Percentiles rank a stretch among this genome's conserved stretches.
phyloP scores from a whole-genome alignment of 176 grass and related monocot genomes.

The Musa troglodytarum region DNA sequence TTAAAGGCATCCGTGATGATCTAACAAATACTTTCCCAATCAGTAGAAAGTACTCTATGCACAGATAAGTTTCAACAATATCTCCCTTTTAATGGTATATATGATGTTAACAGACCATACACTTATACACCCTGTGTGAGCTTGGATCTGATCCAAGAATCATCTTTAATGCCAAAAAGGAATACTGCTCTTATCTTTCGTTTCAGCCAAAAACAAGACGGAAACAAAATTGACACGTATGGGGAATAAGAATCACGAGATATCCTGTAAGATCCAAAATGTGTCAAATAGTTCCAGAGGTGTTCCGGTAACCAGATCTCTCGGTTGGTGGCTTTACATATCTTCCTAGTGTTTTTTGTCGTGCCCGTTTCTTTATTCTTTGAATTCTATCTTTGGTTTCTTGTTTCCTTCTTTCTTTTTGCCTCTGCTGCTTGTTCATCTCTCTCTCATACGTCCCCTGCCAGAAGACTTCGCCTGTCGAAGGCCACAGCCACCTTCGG shows the following conservation, averaged over 20 bases:
- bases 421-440: constrained; percentile 53
- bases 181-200: too few relatives aligned
- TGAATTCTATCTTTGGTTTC: constrained; percentile 72
- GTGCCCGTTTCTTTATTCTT: constrained; percentile 64
- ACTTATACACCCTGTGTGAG: too few relatives aligned
- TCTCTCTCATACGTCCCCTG: constrained; percentile 81
- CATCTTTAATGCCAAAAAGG: too few relatives aligned
- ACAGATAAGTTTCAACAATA: too few relatives aligned
- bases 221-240: not conserved
- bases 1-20: too few relatives aligned
- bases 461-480: constrained; percentile 76
- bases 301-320: constrained; percentile 23
- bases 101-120: too few relatives aligned
- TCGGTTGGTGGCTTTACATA: constrained; percentile 69
- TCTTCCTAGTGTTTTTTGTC: constrained; percentile 75
- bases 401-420: constrained; percentile 71
- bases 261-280: not conserved
- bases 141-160: too few relatives aligned
- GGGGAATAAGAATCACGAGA: not conserved
- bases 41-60: too few relatives aligned
- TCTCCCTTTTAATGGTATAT: too few relatives aligned
- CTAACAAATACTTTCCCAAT: too few relatives aligned
- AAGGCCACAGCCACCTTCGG: constrained; percentile 72
- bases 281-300: constrained; percentile 12
- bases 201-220: not conserved